Base-by-base conservation (phyloP, 2,329 filamentous ascomycete species). In the Coniella lustricola region DNA sequence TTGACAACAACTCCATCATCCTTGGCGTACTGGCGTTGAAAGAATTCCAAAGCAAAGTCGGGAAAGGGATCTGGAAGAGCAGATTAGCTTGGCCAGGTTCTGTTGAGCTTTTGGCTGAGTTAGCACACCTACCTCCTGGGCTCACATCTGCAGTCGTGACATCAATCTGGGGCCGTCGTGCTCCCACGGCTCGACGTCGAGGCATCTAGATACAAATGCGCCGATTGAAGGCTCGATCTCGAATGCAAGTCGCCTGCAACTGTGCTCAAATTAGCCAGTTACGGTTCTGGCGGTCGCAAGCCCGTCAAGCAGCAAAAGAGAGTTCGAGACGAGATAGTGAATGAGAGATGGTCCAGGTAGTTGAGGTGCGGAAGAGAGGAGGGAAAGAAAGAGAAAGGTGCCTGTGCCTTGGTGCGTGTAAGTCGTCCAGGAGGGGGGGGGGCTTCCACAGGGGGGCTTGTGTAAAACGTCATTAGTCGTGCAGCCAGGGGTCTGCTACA, bases 131-230 rank as follows among this genome's bases (percentile, higher is more conserved):
- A 48, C 50, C 50, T 18, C 33, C 2, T 25, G 37, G n/a, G 17
- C 43, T 22, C n/a, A 42, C 33, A 20, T 44, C 36, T 8, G 35
- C 14, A 18, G 21, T 31, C 31, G 18, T 13, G 13, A 25, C 14
- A 13, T 32, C 17, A 16, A 43, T 17, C 10, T 31, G 44, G 22
- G 40, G 17, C 25, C 44, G 43, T 16, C 33, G 44, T 7, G 13
- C 35, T 29, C 39, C 44, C 32, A 34, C 17, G 37, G 36, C 32
- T 37, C 35, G 47, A 18, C 47, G 47, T 20, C 48, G 34, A 22
- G 31, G 40, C 51, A 53, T 53, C 14, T 34, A 38, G 34, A 46
- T 22, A 38, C 18, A n/a, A n/a, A n/a, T n/a, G n/a, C n/a, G n/a
- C n/a, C n/a, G n/a, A n/a, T n/a, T n/a, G 25, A 5, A 10, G 5